A percentile compares a stretch with the other conserved stretches of the same genome.
Evolutionary conservation across 129 eudicot species (phyloP).

Genomic region (Flaveria sonorensis): DNA sequence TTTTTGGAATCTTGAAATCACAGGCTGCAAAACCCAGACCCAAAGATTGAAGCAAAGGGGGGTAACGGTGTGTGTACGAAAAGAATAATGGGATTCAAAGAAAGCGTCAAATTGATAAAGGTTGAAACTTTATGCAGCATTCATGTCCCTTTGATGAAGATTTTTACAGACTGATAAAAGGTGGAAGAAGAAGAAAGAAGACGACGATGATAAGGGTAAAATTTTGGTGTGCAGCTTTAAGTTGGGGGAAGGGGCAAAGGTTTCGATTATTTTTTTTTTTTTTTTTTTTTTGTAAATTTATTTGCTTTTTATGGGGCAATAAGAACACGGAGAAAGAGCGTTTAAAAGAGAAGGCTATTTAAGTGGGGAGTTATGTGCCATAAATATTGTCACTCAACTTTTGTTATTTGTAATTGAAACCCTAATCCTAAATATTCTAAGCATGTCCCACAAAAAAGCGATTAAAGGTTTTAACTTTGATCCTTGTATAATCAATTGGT

Average conservation of each 20-base stretch:
- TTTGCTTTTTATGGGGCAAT: slow-evolving; percentile 35
- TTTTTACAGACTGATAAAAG: slow-evolving; percentile 13
- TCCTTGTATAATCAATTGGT: neutral
- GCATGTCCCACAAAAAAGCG: neutral
- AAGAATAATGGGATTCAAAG: slow-evolving; percentile 21
- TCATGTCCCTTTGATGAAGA: neutral
- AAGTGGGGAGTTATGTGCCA: slow-evolving; percentile 27
- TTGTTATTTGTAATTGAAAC: slow-evolving; percentile 13
- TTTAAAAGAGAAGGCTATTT: slow-evolving; percentile 24
- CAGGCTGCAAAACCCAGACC: slow-evolving; percentile 18
- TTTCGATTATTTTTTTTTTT: neutral
- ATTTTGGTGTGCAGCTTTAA: slow-evolving; percentile 27
- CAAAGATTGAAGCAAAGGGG: slow-evolving; percentile 31
- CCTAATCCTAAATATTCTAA: neutral
- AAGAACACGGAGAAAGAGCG: slow-evolving; percentile 34
- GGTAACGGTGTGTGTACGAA: slow-evolving; percentile 15
- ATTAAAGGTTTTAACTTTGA: neutral
- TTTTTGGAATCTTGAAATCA: slow-evolving; percentile 38
- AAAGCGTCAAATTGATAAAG: slow-evolving; percentile 14
- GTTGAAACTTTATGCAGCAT: slow-evolving; percentile 14
- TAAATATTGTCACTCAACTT: slow-evolving; percentile 28
- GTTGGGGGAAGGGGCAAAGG: slow-evolving; percentile 34
- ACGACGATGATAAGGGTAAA: slow-evolving; percentile 28
- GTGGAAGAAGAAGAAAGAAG: slow-evolving; percentile 12
- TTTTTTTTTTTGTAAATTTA: neutral